Evolutionary conservation across 1,139 yeast genomes (phyloP), one percentile per base, ranked within the genome.

Genomic region (Suhomyces wounanorum): DNA sequence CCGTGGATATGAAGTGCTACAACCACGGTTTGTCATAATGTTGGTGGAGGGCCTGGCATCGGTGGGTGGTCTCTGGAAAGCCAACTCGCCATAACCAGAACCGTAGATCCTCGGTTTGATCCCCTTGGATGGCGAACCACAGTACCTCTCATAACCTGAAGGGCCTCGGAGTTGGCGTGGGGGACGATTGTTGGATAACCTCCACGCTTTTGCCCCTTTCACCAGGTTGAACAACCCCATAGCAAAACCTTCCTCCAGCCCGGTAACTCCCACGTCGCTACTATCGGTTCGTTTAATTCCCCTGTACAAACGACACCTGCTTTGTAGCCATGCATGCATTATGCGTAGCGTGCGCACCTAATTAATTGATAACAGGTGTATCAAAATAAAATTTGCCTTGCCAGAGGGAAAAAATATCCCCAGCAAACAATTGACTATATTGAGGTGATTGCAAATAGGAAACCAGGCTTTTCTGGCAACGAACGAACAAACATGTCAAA

Each of bases 381-480:
- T 46, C 49, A 46, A 36, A 46, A 40, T 46, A 46, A 26, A 46
- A 41, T 46, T 46, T 46, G 45, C 49, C 33, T 30, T 36, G 16
- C 38, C 21, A 13, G 17, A 14, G 16, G 16, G 23, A 45, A 41
- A 41, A 30, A 41, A 41, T 41, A 41, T 30, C 44, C 18, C 33
- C 42, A 40, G 14, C 17, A 26, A 40, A 40, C 30, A 26, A 40
- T 26, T 25, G 14, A 14, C 37, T 33, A 33, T 33, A 33, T 33
- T 33, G 14, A 33, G 40, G 40, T 25, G 30, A 40, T 40, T 40
- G 30, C 42, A 40, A 40, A 40, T 16, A 26, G 21, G 33, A 14
- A 38, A 17, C 31, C 14, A 11, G 42, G 42, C 18, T 41, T 30
- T 26, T 30, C 14, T 30, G 33, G 33, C 8, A 30, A 30, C 3